Evolutionary conservation across 257 asterid genomes (phyloP).

Genomic region (Nicotiana obtusifolia): DNA sequence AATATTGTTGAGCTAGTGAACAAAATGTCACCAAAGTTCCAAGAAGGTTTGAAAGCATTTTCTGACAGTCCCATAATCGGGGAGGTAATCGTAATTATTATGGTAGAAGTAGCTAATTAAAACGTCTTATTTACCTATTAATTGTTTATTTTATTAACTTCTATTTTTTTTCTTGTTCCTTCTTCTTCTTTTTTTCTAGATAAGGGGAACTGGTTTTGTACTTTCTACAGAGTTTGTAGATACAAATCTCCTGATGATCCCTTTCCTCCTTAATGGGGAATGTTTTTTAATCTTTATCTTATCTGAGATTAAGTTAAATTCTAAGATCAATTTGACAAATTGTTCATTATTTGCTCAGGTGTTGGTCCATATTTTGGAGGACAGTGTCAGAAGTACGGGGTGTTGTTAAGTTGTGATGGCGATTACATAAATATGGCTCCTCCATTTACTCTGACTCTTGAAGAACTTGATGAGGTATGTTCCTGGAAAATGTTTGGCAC

Average conservation of each 20-base stretch:
- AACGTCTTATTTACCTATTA: no score
- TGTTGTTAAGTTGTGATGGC: conserved; percentile 74
- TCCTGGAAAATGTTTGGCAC: not conserved
- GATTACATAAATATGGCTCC: conserved; percentile 84
- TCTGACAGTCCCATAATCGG: conserved; percentile 79
- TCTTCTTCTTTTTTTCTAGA: conserved; percentile 31
- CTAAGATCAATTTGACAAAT: not conserved
- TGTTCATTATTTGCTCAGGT: conserved; percentile 24
- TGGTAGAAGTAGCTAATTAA: no score
- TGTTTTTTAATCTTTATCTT: not conserved
- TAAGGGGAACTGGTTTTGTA: conserved; percentile 81
- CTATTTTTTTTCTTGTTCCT: not conserved
- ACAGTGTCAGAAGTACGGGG: conserved; percentile 65
- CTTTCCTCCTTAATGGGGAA: conserved; percentile 91
- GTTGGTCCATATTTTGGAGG: conserved; percentile 77
- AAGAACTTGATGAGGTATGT: conserved; percentile 60
- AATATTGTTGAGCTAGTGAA: conserved; percentile 61
- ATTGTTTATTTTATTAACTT: not conserved
- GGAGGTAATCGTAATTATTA: conserved; percentile 45
- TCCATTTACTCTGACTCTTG: conserved; percentile 57
- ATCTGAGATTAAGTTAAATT: not conserved
- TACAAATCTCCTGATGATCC: conserved; percentile 76
- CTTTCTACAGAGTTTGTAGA: conserved; percentile 72
- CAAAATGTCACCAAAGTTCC: conserved; percentile 73
- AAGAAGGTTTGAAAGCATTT: conserved; percentile 69